phyloP scores from a whole-genome alignment of 106 monocot species.

The Acanthochlamys bracteata region DNA sequence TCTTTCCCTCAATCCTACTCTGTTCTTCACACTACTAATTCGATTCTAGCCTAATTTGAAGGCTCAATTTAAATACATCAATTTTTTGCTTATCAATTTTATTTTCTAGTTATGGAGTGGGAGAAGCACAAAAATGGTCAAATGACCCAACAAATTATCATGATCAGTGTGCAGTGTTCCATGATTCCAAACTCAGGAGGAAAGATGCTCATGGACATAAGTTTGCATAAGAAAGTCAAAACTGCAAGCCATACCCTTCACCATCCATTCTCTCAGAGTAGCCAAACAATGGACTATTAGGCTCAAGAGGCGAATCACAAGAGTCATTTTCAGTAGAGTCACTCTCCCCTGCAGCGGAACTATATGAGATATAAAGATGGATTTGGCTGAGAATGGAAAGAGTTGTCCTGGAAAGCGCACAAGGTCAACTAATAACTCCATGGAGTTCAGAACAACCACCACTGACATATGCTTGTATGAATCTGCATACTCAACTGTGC shows the following conservation, averaged over 20 bases:
- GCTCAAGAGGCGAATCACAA: conserved; percentile 99
- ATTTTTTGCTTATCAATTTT: too few relatives aligned
- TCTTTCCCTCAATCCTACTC: too few relatives aligned
- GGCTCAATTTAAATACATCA: too few relatives aligned
- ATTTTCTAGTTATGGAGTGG: too few relatives aligned
- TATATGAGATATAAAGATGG: conserved; percentile 81
- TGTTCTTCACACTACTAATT: too few relatives aligned
- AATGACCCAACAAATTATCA: too few relatives aligned
- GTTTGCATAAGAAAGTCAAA: background rate
- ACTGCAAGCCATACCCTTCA: conserved; percentile 35
- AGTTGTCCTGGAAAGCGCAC: conserved; percentile 98
- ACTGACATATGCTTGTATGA: conserved; percentile 92
- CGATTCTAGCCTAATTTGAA: too few relatives aligned
- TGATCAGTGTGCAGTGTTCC: too few relatives aligned
- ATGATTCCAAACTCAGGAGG: too few relatives aligned
- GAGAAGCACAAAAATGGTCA: too few relatives aligned
- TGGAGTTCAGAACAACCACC: conserved; percentile 65
- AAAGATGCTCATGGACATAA: too few relatives aligned
- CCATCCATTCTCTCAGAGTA: conserved; percentile 48
- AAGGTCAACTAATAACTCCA: conserved; percentile 92
- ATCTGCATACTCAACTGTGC: conserved; percentile 58
- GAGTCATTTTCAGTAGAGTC: conserved; percentile 98
- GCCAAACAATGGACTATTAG: conserved; percentile 88
- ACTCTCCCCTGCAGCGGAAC: conserved; percentile 82
- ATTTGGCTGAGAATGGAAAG: conserved; percentile 87